Base-by-base conservation (phyloP, 139 green algal genomes). In the Closterium sp. region DNA sequence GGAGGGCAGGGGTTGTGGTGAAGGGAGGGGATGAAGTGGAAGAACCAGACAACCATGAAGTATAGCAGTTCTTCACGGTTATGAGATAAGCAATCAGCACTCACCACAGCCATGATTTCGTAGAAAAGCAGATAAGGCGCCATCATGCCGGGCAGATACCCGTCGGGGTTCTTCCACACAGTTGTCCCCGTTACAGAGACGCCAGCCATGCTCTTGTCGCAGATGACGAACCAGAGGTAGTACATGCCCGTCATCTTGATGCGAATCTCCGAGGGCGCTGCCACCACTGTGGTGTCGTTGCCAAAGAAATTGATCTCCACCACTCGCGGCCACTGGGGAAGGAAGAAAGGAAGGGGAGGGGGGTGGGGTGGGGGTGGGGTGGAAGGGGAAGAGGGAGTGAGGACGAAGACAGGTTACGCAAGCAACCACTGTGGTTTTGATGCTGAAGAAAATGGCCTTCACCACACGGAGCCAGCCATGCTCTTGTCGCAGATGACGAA, bases 171-270 rank as follows among this genome's bases (percentile, higher is more conserved):
- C 92, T 97, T 97, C 96, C 96, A 97, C 29, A 91, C 92, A 21
- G 95, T 97, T 62, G 91, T 90, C 19, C 96, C 96, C 19, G 42
- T 88, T 21, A 97, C 93, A 38, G 92, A 95, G 29, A 96, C 91
- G 31, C 90, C 95, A 2, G 91, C 94, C 10, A 97, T 95, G 32
- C 95, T 94, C 7, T 94, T 94, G 88, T 97, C 96, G 87, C 96
- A 97, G 32, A 94, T 94, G 13, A 97, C 94, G 88, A 97, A 97
- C 96, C 96, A 97, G 38, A 97, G 92, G 93, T 97, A 96, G 95
- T 97, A 97, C 96, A 97, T 96, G 31, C 96, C 96, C 10, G 95
- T 97, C 32, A 95, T 86, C 31, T 94, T 85, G 32, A 97, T 96
- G 30, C 91, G 92, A 85, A 97, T 93, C 28, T 93, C 92, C 85